These are phyloP conservation scores for Ceraceosorus guamensis DNA, from an alignment of 1,284 basidiomycete species.

Conservation along the genomic window DNA sequence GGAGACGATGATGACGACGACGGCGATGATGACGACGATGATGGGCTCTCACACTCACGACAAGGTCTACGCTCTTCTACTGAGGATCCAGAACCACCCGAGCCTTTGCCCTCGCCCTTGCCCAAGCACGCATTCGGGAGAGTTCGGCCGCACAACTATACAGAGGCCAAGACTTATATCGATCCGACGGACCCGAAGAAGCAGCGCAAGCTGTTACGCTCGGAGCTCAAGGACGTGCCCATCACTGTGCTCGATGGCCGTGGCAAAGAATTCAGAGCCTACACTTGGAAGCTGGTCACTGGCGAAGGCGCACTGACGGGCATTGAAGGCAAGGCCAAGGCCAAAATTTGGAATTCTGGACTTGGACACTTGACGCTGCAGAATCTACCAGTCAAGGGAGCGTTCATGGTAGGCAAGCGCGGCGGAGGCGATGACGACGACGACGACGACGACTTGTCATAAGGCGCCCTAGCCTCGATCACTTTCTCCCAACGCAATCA, in stretches of 20 bases:
- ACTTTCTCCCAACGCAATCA: no score
- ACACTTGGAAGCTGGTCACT: slow-evolving; percentile 37
- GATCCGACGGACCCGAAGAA: slow-evolving; percentile 30
- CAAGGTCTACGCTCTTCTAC: neutral
- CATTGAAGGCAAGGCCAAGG: slow-evolving; percentile 31
- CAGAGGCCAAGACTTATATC: slow-evolving; percentile 28
- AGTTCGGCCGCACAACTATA: slow-evolving; percentile 31
- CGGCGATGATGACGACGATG: slow-evolving; percentile 13
- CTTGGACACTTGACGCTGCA: slow-evolving; percentile 27
- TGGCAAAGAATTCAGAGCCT: slow-evolving; percentile 26
- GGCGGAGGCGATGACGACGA: slow-evolving; percentile 2
- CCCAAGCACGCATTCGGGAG: slow-evolving; percentile 36
- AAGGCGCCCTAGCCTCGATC: no score
- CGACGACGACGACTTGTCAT: no score
- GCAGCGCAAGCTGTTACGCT: slow-evolving; percentile 27
- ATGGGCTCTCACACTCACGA: slow-evolving; percentile 8
- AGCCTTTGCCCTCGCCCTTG: slow-evolving; percentile 35
- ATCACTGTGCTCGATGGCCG: slow-evolving; percentile 35
- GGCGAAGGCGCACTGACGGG: slow-evolving; percentile 38
- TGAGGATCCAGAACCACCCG: slow-evolving; percentile 22
- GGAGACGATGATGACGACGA: slow-evolving; percentile 8
- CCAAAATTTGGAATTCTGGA: slow-evolving; percentile 42
- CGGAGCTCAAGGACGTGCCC: slow-evolving; percentile 36
- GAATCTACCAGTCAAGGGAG: slow-evolving; percentile 37
- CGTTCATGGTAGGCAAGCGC: slow-evolving; percentile 29